Percentiles rank a stretch among this genome's conserved stretches.
phyloP scores from a whole-genome alignment of 495 filamentous ascomycete species.

The Penicillium manginii region DNA sequence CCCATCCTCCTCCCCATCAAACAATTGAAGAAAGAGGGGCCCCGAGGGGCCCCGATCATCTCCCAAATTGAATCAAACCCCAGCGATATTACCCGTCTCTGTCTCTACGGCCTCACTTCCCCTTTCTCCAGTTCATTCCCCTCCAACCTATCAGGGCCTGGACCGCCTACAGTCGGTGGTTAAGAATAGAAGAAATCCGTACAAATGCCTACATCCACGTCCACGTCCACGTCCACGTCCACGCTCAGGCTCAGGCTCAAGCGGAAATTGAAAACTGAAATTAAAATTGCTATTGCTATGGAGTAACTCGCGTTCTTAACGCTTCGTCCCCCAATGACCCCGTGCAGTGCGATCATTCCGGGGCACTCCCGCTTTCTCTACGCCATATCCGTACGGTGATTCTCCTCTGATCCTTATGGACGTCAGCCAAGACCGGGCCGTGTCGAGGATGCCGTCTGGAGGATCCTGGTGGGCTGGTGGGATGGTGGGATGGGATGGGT shows the following conservation, averaged over 20 bases:
- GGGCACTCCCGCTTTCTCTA: constrained; percentile 38
- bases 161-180: constrained; percentile 8
- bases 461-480: not conserved
- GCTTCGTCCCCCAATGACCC: constrained; percentile 36
- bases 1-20: not conserved
- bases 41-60: constrained; percentile 3
- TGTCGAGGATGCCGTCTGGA: not conserved
- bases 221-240: no score
- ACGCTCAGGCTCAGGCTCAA: not conserved
- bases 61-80: not conserved
- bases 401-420: not conserved
- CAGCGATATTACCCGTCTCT: no score
- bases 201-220: no score
- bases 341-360: constrained; percentile 40
- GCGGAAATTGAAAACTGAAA: not conserved
- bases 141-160: not conserved
- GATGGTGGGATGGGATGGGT: not conserved
- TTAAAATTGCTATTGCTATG: not conserved
- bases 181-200: constrained; percentile 4
- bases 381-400: no score
- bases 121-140: constrained; percentile 5
- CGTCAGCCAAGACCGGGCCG: constrained; percentile 2
- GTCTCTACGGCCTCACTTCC: not conserved
- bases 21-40: not conserved
- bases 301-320: constrained; percentile 12